Evolutionary conservation across 2,329 filamentous ascomycete genomes (phyloP).

Genomic region (Penicillium freii): DNA sequence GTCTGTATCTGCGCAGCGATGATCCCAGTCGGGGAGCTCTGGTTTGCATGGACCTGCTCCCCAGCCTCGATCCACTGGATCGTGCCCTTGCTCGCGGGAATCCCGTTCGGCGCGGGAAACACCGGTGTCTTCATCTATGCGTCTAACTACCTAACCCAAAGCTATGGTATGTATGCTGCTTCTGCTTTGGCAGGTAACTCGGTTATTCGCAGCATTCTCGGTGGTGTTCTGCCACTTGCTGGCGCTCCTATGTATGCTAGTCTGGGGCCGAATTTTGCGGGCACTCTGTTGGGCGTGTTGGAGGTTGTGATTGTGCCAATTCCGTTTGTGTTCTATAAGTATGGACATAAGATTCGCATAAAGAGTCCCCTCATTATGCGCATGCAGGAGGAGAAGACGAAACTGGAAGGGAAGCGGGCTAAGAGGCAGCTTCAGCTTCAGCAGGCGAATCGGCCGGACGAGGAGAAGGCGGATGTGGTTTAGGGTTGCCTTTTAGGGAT

Average conservation of each 20-base stretch:
- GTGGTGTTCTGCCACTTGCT: conserved; percentile 75
- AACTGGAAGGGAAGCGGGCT: conserved; percentile 44
- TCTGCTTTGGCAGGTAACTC: conserved; percentile 77
- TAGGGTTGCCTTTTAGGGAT: background rate
- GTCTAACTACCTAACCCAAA: conserved; percentile 73
- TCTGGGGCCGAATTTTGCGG: conserved; percentile 74
- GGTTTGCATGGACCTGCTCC: conserved; percentile 84
- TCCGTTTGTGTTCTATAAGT: conserved; percentile 71
- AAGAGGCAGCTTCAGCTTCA: conserved; percentile 19
- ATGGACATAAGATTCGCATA: conserved; percentile 56
- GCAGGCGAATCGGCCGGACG: conserved; percentile 6
- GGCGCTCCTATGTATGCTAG: conserved; percentile 68
- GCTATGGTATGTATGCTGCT: conserved; percentile 79
- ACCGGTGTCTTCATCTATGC: conserved; percentile 78
- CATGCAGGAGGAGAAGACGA: conserved; percentile 56
- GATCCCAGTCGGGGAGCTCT: conserved; percentile 74
- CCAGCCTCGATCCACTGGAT: conserved; percentile 77
- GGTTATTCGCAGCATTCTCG: conserved; percentile 68
- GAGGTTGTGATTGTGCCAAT: conserved; percentile 75
- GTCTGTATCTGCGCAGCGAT: conserved; percentile 75
- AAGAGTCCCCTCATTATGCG: conserved; percentile 56
- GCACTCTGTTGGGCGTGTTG: conserved; percentile 70
- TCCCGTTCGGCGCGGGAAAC: conserved; percentile 77
- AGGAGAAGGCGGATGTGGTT: conserved; percentile 19
- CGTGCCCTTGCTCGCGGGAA: conserved; percentile 71